A percentile compares a stretch with the other conserved stretches of the same genome.
Evolutionary conservation across 805 yeast species (phyloP).

Genomic region (Saccharomycopsis guyanensis): DNA sequence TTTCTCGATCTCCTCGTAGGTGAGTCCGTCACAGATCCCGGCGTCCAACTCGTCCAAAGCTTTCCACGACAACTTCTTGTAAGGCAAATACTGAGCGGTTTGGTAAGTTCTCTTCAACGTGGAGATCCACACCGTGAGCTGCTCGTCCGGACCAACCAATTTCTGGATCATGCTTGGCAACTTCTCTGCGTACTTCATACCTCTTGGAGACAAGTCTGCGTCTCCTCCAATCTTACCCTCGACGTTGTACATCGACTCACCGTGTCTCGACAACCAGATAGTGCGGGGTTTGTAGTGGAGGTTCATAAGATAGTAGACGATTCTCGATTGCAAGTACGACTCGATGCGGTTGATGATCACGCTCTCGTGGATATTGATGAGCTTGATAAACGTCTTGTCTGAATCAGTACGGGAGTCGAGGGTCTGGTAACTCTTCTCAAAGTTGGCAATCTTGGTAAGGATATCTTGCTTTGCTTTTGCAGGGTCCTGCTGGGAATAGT

Average conservation of each 20-base stretch:
- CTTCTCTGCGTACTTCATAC: slow-evolving; percentile 64
- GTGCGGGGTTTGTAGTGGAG: slow-evolving; percentile 86
- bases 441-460: slow-evolving; percentile 61
- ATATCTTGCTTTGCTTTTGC: slow-evolving; percentile 71
- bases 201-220: slow-evolving; percentile 71
- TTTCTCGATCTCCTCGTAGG: slow-evolving; percentile 76
- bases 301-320: slow-evolving; percentile 94
- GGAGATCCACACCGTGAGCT: slow-evolving; percentile 88
- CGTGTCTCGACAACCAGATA: slow-evolving; percentile 93
- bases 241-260: slow-evolving; percentile 86
- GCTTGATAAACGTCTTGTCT: slow-evolving; percentile 74
- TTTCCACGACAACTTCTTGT: slow-evolving; percentile 93
- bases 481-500: slow-evolving; percentile 60
- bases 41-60: slow-evolving; percentile 93
- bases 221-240: slow-evolving; percentile 97
- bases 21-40: slow-evolving; percentile 87
- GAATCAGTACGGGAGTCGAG: slow-evolving; percentile 51
- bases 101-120: slow-evolving; percentile 75
- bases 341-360: slow-evolving; percentile 83
- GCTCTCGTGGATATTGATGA: slow-evolving; percentile 82
- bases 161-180: slow-evolving; percentile 57
- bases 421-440: slow-evolving; percentile 71
- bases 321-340: slow-evolving; percentile 82
- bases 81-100: slow-evolving; percentile 68
- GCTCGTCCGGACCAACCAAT: slow-evolving; percentile 25